Conservation (phyloP, 148 eudicot genomes). For the Oxyria digyna region DNA sequence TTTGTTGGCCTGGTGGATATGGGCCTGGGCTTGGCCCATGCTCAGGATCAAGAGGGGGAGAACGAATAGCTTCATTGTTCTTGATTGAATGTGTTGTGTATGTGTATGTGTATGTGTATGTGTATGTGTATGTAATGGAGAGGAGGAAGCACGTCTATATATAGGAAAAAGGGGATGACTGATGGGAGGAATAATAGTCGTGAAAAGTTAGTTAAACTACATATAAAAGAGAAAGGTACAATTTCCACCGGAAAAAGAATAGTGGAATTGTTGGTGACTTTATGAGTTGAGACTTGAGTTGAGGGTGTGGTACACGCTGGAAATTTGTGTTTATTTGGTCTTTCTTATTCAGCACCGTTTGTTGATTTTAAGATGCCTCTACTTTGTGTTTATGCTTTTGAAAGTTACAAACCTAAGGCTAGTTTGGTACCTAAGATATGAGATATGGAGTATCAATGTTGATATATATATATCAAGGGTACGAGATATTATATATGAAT, state of each 20-base stretch:
- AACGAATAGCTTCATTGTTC: background rate
- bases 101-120: background rate
- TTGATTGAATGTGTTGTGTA: background rate
- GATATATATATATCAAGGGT: no score
- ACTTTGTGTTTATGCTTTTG: background rate
- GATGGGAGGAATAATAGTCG: no score
- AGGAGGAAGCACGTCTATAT: background rate
- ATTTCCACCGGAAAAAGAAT: no score
- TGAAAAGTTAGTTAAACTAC: no score
- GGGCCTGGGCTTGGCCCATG: background rate
- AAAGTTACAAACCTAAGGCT: background rate
- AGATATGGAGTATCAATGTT: no score
- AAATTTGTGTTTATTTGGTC: background rate
- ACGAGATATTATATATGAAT: no score
- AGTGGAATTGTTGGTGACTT: no score
- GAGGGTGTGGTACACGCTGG: background rate
- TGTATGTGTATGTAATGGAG: background rate
- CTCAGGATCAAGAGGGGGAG: background rate
- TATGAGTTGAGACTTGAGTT: no score
- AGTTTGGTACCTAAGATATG: no score
- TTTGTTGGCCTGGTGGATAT: background rate
- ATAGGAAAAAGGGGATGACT: background rate
- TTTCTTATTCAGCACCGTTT: background rate
- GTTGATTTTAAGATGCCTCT: background rate
- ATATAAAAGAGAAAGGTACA: no score